A percentile compares a stretch with the other conserved stretches of the same genome.
Conservation (phyloP, 345 rosid species). For the Eucalyptus polybractea region DNA sequence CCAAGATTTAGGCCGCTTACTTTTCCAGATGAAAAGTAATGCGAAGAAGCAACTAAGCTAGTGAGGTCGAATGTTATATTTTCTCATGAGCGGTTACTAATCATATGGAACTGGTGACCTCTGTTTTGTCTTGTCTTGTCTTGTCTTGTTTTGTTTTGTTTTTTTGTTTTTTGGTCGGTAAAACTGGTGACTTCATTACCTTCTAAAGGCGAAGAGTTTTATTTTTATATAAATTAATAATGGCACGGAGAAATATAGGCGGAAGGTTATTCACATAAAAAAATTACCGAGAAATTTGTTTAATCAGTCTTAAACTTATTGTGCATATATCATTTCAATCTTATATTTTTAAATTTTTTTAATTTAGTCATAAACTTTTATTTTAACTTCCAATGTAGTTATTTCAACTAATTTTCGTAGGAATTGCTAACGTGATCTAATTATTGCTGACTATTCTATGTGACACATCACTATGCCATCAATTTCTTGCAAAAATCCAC, state of each 20-base stretch:
- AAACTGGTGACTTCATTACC: too few species aligned
- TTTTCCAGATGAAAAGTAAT: too few species aligned
- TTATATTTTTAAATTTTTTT: too few species aligned
- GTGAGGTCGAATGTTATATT: too few species aligned
- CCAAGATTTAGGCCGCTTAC: too few species aligned
- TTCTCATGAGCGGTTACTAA: too few species aligned
- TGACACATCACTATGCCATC: fast-evolving
- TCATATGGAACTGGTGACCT: not conserved
- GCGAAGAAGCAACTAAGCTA: not conserved
- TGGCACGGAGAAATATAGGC: not conserved
- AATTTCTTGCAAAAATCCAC: fast-evolving
- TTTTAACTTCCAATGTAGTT: not conserved
- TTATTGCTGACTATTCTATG: fast-evolving
- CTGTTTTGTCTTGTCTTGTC: too few species aligned
- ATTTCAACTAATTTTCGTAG: fast-evolving
- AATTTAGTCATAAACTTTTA: too few species aligned
- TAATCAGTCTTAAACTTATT: not conserved
- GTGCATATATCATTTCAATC: not conserved
- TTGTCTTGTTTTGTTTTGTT: too few species aligned
- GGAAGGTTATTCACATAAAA: not conserved
- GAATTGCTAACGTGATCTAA: fast-evolving
- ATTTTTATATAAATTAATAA: too few species aligned
- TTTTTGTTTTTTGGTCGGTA: too few species aligned
- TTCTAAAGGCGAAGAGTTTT: not conserved
- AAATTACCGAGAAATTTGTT: fast-evolving